phyloP scores from a whole-genome alignment of 495 filamentous ascomycete genomes.

The Hyaloscypha hepaticicola region DNA sequence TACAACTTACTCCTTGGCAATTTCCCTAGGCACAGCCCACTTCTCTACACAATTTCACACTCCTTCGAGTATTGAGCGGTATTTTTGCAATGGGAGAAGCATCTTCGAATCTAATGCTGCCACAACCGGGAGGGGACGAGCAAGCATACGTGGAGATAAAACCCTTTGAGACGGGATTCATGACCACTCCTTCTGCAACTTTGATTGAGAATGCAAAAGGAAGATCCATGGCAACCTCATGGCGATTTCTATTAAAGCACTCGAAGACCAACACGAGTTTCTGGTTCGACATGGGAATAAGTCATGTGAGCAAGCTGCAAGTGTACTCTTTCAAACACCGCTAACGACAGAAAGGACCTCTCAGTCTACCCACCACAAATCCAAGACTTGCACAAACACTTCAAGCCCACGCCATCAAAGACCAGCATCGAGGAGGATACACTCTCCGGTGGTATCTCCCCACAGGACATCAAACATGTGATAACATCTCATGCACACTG shows the following conservation, averaged over 20 bases:
- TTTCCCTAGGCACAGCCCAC: too few relatives aligned
- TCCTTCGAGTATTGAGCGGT: too few relatives aligned
- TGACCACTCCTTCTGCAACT: neutral
- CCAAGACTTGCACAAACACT: neutral
- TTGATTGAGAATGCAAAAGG: neutral
- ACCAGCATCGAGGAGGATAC: conserved; percentile 3
- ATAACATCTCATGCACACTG: conserved; percentile 1
- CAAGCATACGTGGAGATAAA: neutral
- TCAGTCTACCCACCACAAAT: neutral
- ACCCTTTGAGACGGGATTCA: neutral
- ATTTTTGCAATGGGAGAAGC: neutral
- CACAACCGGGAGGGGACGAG: neutral
- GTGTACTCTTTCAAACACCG: neutral
- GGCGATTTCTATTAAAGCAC: conserved; percentile 3
- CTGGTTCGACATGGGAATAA: conserved; percentile 3
- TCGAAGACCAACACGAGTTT: neutral
- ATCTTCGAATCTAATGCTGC: neutral
- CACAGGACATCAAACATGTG: neutral
- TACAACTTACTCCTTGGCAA: too few relatives aligned
- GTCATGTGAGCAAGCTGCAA: conserved; percentile 2
- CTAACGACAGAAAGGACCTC: neutral
- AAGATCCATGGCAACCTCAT: conserved; percentile 2
- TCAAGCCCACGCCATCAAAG: neutral
- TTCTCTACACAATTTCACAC: too few relatives aligned
- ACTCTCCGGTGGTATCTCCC: neutral